Evolutionary conservation across 257 asterid genomes (phyloP), one percentile per base, ranked within the genome.

Genomic region (Marsdenia floribunda): DNA sequence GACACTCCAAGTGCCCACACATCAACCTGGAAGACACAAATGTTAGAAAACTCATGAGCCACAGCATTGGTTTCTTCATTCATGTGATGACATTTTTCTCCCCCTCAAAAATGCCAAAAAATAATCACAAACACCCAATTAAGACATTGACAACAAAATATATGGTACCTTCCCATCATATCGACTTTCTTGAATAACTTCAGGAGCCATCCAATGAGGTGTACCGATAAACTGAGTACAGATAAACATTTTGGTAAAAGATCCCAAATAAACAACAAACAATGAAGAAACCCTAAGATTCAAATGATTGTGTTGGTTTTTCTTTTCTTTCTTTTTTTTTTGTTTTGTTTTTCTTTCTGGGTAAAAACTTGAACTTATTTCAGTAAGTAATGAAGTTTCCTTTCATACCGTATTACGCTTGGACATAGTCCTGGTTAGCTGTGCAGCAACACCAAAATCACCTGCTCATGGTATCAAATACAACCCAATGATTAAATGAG

Each of bases 181-280:
- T 68, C 97, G 99, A 76, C 97, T 95, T 88, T 90, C 99, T 89
- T 95, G 99, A 86, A 94, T 94, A 83, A 94, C 99, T 85, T 94
- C 99, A 77, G 99, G 99, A 74, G 99, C 98, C 99, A 95, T 95
- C 99, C 99, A 95, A 80, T 95, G 99, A 10, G 99, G 98, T 67
- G 99, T 95, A 54, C 99, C 99, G 21, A 95, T 95, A 82, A 95
- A 95, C 99, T 94, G 83, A 73, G 81, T 71, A 79, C 4, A 15
- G 22, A 65, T 42, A 22, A 40, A 49, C 19, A 11, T 77, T 60
- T 15, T 21, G 70, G 63, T 53, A 61, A 63, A 44, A 60, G 2
- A 35, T 14, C 35, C 42, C 46, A 8, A 71, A 18, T 9, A 61
- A 49, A n/a, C 29, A 47, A 21, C 12, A 14, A 63, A 10, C 4